phyloP scores from a whole-genome alignment of 345 rosid species.

The Salix koriyanagi region DNA sequence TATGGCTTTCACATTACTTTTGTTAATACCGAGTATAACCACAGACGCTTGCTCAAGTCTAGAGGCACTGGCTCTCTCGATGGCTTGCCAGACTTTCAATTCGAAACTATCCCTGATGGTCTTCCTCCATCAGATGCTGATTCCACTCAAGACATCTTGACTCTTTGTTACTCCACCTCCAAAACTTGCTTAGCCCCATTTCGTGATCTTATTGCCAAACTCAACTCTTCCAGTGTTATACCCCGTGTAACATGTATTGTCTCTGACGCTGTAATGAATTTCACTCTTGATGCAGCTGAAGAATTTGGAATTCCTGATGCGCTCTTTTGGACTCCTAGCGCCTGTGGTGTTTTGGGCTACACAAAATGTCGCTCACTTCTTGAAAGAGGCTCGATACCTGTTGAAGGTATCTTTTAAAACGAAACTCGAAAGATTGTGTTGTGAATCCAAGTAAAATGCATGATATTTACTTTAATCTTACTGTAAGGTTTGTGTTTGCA shows the following conservation, averaged over 20 bases:
- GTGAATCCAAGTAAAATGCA: too few relatives aligned
- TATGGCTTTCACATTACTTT: constrained; percentile 40
- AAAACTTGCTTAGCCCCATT: not conserved
- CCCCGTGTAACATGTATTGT: not conserved
- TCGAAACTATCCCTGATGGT: constrained; percentile 1
- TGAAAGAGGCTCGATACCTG: not conserved
- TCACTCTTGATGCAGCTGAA: not conserved
- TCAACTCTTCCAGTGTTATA: not conserved
- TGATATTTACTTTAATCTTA: not conserved
- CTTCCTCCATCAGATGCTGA: not conserved
- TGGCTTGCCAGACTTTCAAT: not conserved
- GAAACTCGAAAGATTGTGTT: not conserved
- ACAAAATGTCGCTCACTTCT: not conserved
- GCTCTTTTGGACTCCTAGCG: not conserved
- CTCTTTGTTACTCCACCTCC: not conserved
- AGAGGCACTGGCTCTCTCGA: not conserved
- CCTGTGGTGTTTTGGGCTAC: not conserved
- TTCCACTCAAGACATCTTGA: not conserved
- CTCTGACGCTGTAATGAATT: not conserved
- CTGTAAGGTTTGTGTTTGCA: not conserved
- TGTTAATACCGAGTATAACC: constrained; percentile 23
- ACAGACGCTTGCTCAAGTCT: not conserved
- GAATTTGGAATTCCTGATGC: constrained; percentile 1
- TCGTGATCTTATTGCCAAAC: not conserved
- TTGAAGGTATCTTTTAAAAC: not conserved